Evolutionary conservation across 352 stramenopile species (phyloP).

Genomic region (Thalassiosira sp.): DNA sequence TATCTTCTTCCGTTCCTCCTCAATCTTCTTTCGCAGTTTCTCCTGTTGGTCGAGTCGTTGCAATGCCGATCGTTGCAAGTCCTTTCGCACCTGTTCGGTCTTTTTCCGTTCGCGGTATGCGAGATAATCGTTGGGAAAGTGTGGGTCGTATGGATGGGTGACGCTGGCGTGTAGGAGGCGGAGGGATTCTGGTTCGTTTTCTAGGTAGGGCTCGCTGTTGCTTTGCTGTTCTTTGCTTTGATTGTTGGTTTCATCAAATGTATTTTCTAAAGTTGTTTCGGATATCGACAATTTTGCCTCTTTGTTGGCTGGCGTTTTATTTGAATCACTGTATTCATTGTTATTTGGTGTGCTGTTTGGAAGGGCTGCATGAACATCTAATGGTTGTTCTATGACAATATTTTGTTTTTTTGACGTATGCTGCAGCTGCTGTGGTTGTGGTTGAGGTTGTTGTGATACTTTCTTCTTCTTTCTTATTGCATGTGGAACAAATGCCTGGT

Average conservation of each 20-base stretch:
- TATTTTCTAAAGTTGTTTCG: slow-evolving; percentile 6
- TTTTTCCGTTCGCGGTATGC: slow-evolving; percentile 66
- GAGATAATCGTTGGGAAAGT: slow-evolving; percentile 78
- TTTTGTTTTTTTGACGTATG: not conserved
- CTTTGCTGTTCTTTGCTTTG: not conserved
- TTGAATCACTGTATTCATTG: not conserved
- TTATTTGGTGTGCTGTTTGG: slow-evolving; percentile 3
- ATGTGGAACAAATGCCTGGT: slow-evolving; percentile 58
- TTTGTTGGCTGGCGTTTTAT: slow-evolving; percentile 4
- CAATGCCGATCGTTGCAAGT: slow-evolving; percentile 57
- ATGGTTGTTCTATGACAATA: not conserved
- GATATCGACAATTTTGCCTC: not conserved
- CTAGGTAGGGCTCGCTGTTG: slow-evolving; percentile 20
- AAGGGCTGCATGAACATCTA: not conserved
- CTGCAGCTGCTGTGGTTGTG: not conserved
- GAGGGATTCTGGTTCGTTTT: slow-evolving; percentile 47
- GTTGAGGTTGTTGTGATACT: not conserved
- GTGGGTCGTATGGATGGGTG: slow-evolving; percentile 69
- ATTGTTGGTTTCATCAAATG: slow-evolving; percentile 4
- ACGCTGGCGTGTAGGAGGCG: slow-evolving; percentile 38
- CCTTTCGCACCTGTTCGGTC: slow-evolving; percentile 36
- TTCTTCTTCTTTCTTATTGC: slow-evolving; percentile 53
- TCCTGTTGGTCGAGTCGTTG: slow-evolving; percentile 64
- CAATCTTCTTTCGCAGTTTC: slow-evolving; percentile 53
- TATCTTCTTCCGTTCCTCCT: slow-evolving; percentile 54